A percentile compares a stretch with the other conserved stretches of the same genome.
phyloP scores from a whole-genome alignment of 352 stramenopile species.

The Blastocystis sp. region DNA sequence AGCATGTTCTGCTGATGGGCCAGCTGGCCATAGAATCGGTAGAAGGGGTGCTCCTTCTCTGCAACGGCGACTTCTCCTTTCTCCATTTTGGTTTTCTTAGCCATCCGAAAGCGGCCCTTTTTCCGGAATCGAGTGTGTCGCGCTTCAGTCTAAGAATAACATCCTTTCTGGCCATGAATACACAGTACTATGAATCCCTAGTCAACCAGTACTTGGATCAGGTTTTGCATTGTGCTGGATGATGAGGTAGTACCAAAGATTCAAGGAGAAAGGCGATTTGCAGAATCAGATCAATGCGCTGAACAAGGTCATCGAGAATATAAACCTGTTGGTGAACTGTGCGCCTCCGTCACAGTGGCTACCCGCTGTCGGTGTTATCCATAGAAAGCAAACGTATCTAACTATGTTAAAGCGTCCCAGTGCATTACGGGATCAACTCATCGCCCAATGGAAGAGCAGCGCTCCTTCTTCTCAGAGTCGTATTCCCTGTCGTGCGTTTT shows the following conservation, averaged over 20 bases:
- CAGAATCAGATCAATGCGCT: constrained; percentile 1
- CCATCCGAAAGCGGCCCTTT: background rate
- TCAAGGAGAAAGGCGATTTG: constrained; percentile 4
- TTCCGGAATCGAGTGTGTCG: background rate
- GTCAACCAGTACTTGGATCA: background rate
- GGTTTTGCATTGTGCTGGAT: background rate
- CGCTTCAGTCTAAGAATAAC: background rate
- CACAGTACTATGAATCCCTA: background rate
- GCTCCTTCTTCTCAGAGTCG: too few species aligned
- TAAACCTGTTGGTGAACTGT: background rate
- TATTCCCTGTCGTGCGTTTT: too few species aligned
- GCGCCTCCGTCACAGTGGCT: background rate
- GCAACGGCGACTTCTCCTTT: constrained; percentile 60
- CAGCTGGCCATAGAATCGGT: constrained; percentile 88
- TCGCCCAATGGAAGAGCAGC: background rate
- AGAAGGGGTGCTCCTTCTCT: constrained; percentile 80
- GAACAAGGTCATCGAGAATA: background rate
- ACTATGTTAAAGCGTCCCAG: background rate
- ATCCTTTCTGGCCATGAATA: background rate
- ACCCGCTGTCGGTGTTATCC: background rate
- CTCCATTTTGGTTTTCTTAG: constrained; percentile 36
- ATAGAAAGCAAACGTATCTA: background rate
- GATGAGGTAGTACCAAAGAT: constrained; percentile 1
- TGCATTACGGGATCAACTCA: background rate
- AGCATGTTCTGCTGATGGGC: constrained; percentile 99